Percentiles rank a stretch among this genome's conserved stretches.
These are phyloP conservation scores for Aquilaria malaccensis DNA, from an alignment of 345 rosid species.

Conservation along the genomic window DNA sequence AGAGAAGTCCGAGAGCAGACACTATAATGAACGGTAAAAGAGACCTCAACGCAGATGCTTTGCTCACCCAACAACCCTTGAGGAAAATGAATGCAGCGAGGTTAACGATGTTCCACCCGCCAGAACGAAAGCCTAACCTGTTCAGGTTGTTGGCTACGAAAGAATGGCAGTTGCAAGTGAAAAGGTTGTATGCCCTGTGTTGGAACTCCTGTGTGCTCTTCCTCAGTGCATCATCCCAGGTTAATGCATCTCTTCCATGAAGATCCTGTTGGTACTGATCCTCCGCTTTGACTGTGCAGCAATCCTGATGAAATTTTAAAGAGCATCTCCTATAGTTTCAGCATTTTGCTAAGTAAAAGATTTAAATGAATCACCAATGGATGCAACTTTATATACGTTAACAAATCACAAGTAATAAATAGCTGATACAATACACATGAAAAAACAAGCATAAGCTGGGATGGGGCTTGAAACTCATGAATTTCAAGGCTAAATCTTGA, in stretches of 20 bases:
- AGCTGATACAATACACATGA: not conserved
- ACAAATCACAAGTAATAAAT: slow-evolving; percentile 2
- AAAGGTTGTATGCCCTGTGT: slow-evolving; percentile 66
- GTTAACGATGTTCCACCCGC: slow-evolving; percentile 92
- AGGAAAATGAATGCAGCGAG: slow-evolving; percentile 61
- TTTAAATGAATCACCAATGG: not conserved
- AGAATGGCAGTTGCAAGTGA: slow-evolving; percentile 96
- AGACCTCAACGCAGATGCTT: slow-evolving; percentile 40
- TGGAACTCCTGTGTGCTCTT: slow-evolving; percentile 82
- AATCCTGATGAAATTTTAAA: slow-evolving; percentile 23
- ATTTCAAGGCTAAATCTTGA: too few species aligned
- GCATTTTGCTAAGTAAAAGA: not conserved
- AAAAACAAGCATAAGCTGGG: not conserved
- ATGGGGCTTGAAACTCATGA: too few species aligned
- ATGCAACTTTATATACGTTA: not conserved
- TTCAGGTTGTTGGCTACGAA: slow-evolving; percentile 89
- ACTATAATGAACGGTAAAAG: slow-evolving; percentile 48
- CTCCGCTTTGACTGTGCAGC: slow-evolving; percentile 32
- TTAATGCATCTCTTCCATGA: slow-evolving; percentile 27
- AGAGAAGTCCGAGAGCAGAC: slow-evolving; percentile 41
- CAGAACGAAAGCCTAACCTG: slow-evolving; percentile 56
- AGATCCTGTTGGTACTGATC: slow-evolving; percentile 21
- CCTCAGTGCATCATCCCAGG: slow-evolving; percentile 70
- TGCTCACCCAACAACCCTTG: slow-evolving; percentile 77
- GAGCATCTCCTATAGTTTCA: too few species aligned